Base-by-base conservation (phyloP, 805 yeast genomes). In the Starmera quercuum region DNA sequence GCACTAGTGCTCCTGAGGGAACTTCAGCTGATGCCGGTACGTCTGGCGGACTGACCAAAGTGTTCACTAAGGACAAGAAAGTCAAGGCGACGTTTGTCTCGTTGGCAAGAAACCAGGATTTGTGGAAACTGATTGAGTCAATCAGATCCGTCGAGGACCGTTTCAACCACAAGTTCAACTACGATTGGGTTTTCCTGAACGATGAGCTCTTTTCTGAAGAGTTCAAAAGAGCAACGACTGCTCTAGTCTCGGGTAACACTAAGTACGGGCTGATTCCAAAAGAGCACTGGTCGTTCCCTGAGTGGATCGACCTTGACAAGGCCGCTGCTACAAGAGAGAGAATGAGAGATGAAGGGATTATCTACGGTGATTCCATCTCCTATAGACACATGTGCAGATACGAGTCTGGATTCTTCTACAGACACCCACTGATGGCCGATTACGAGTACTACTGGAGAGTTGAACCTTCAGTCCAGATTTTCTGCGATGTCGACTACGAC, bases 161-260 rank as follows among this genome's bases (percentile, higher is more conserved):
- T 31, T 83, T 81, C 63, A 83, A 83, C 56, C 23, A 49, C 27
- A 60, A 65, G 34, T 78, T 56, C 50, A 70, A 75, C 44, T 83
- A 83, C 49, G 92, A 83, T 54, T 83, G 87, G 85, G 78, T 82
- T 3, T 83, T 84, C 46, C 55, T 83, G 31, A 84, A 84, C 53
- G 87, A 84, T 49, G 71, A 64, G 40, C 73, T 71, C 3, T 84
- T 84, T 53, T 51, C 67, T 28, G 67, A 64, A 4, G 73, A 71
- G 41, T 84, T 83, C 54, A 68, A 61, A 36, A 50, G 57, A 19
- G 54, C 62, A 18, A 68, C 81, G 2, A 40, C 64, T 10, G 66
- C 66, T 15, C 47, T 66, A 11, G 71, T 78, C n/a, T 66, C 82
- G 3, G 87, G 90, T 25, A 56, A 50, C 5, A 72, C 76, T 24